Evolutionary conservation across 805 yeast genomes (phyloP).

Genomic region (Osmozyma mogii): DNA sequence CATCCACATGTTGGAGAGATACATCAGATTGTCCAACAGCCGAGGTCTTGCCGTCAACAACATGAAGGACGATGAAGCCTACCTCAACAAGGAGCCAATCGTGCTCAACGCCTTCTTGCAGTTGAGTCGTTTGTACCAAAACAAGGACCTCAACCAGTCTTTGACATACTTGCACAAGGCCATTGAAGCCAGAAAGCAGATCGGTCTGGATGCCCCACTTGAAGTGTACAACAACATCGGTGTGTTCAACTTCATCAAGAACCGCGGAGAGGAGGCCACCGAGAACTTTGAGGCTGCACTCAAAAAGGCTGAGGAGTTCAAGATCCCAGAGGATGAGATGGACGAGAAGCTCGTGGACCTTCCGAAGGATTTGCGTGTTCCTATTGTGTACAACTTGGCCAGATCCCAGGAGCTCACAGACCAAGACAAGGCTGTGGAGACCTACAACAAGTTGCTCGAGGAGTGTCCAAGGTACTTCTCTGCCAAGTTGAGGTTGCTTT

Average conservation of each 20-base stretch:
- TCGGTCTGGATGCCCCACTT: slow-evolving; percentile 40
- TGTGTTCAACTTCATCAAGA: slow-evolving; percentile 65
- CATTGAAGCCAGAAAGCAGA: slow-evolving; percentile 39
- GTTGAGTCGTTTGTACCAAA: slow-evolving; percentile 64
- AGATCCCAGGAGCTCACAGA: slow-evolving; percentile 54
- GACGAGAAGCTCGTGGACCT: slow-evolving; percentile 19
- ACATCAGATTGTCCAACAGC: slow-evolving; percentile 54
- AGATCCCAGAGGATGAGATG: slow-evolving; percentile 17
- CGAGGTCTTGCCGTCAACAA: slow-evolving; percentile 23
- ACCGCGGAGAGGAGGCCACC: slow-evolving; percentile 50
- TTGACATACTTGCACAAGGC: slow-evolving; percentile 56
- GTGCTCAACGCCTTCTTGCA: slow-evolving; percentile 58
- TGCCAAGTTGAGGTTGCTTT: slow-evolving; percentile 66
- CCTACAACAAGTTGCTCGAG: slow-evolving; percentile 51
- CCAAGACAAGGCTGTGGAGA: slow-evolving; percentile 24
- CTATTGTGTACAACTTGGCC: slow-evolving; percentile 60
- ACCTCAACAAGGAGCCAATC: slow-evolving; percentile 44
- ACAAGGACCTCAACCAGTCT: slow-evolving; percentile 57
- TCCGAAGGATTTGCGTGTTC: slow-evolving; percentile 20
- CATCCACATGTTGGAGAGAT: slow-evolving; percentile 58
- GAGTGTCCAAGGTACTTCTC: slow-evolving; percentile 63
- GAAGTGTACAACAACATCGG: slow-evolving; percentile 79
- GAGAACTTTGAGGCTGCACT: slow-evolving; percentile 45
- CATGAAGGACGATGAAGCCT: slow-evolving; percentile 14
- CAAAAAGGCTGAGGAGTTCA: slow-evolving; percentile 18